These are phyloP conservation scores for Arabis alpina DNA, from an alignment of 345 rosid species.

Conservation along the genomic window DNA sequence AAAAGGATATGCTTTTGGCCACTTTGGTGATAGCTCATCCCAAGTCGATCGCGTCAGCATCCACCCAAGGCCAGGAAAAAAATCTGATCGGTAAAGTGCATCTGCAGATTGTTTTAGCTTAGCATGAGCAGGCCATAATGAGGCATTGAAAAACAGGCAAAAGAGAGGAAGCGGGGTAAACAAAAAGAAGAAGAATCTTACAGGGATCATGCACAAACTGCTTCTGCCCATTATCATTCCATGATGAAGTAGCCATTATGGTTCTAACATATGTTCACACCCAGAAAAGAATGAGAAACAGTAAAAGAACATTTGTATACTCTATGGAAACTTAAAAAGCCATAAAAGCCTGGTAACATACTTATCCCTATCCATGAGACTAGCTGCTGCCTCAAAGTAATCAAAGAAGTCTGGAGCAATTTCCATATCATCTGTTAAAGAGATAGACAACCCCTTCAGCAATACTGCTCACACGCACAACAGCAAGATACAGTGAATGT, in stretches of 20 bases:
- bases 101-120: slow-evolving; percentile 55
- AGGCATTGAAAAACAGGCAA: slow-evolving; percentile 17
- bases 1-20: slow-evolving; percentile 99
- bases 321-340: slow-evolving; percentile 11
- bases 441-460: slow-evolving; percentile 37
- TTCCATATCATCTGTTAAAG: slow-evolving; percentile 96
- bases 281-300: slow-evolving; percentile 32
- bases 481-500: slow-evolving; percentile 18
- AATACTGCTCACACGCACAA: slow-evolving; percentile 5
- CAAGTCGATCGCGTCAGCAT: slow-evolving; percentile 83
- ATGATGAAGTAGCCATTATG: slow-evolving; percentile 98
- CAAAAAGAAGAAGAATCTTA: slow-evolving; percentile 49
- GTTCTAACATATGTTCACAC: slow-evolving; percentile 58
- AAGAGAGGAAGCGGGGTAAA: slow-evolving; percentile 28
- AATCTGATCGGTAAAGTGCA: slow-evolving; percentile 91
- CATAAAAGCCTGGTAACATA: slow-evolving; percentile 45
- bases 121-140: slow-evolving; percentile 38
- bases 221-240: slow-evolving; percentile 99
- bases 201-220: slow-evolving; percentile 96
- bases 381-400: slow-evolving; percentile 94
- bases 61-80: slow-evolving; percentile 99
- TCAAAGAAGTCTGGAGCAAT: slow-evolving; percentile 95
- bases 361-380: slow-evolving; percentile 91
- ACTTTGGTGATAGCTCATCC: slow-evolving; percentile 99
- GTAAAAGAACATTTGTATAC: neutral